These are phyloP conservation scores for Sarocladiaceae sp. DNA, from an alignment of 2,329 filamentous ascomycete genomes.

Conservation along the genomic window DNA sequence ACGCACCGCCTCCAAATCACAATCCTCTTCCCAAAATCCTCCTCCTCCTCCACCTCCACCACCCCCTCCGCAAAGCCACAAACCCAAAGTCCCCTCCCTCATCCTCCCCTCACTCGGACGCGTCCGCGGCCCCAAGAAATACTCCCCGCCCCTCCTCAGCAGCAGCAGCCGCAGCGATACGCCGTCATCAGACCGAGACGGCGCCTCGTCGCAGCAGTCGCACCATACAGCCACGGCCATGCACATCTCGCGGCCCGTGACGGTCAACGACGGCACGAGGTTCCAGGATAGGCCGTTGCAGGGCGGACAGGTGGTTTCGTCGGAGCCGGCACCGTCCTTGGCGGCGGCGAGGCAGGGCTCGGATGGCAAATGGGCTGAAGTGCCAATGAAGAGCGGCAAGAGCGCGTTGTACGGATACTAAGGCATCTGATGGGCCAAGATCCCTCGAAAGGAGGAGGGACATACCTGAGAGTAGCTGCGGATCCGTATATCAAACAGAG, in stretches of 20 bases:
- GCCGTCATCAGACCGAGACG: constrained; percentile 15
- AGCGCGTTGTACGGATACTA: constrained; percentile 27
- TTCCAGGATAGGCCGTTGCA: constrained; percentile 20
- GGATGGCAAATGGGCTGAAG: constrained; percentile 17
- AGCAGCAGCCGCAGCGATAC: constrained; percentile 3
- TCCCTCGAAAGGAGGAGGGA: no score
- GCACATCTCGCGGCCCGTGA: constrained; percentile 24
- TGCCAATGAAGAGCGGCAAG: constrained; percentile 29
- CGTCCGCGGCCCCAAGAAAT: constrained; percentile 34
- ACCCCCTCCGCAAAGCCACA: constrained; percentile 16
- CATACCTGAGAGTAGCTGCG: no score
- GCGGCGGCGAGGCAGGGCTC: constrained; percentile 4
- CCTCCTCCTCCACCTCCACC: constrained; percentile 21
- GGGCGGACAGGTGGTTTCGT: constrained; percentile 11
- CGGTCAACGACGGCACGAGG: constrained; percentile 18
- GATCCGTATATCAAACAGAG: no score
- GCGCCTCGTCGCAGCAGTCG: constrained; percentile 19
- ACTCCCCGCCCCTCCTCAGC: constrained; percentile 30
- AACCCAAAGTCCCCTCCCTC: constrained; percentile 26
- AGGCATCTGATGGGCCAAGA: neutral
- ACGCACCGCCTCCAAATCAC: constrained; percentile 5
- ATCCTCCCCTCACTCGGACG: constrained; percentile 31
- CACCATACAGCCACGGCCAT: constrained; percentile 14
- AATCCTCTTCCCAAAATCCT: constrained; percentile 10
- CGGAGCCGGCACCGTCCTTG: neutral